Base-by-base conservation (phyloP, 345 rosid species). In the Gossypium australe region DNA sequence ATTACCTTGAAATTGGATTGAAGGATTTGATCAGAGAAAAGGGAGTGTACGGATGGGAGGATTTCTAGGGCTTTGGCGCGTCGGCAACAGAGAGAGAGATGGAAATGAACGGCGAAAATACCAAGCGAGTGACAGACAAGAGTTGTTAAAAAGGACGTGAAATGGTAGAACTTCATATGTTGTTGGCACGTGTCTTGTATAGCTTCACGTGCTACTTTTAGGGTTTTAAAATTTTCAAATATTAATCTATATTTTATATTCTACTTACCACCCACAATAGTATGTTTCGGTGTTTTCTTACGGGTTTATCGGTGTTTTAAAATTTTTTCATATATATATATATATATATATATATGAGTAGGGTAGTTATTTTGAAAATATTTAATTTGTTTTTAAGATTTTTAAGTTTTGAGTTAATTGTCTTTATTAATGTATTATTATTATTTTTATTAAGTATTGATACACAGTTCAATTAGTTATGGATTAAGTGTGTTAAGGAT, bases 191-290 rank as follows among this genome's bases (percentile, higher is more conserved):
- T 82, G 86, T 75, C 49, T 1, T 45, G 52, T 78, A 63, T 70
- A 74, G 52, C 58, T 72, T 75, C 85, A 85, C 85, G 86, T 83
- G 89, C 78, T 60, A 43, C 17, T 49, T 25, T 44, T 66, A 67
- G 80, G 78, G 79, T 75, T 71, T 67, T 34, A 5, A 5, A 34
- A 34, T 34, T 5, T 34, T 5, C 41, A 34, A 7, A 34, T 5
- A 34, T 34, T 34, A 34, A 34, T 34, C 41, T 34, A 34, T 34
- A 34, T 34, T 34, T 34, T 34, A 34, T 34, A 34, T 34, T 34
- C 41, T 34, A 4, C 41, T 34, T 5, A 1, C 41, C 7, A 0
- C 7, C 38, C 38, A 29, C 38, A 29, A 4, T 29, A 29, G 34
- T 29, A 27, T 27, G 34, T 27, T 27, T 27, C 6, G 38, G 38